Base-by-base conservation (phyloP, 2,329 filamentous ascomycete species). In the Biscogniauxia marginata region DNA sequence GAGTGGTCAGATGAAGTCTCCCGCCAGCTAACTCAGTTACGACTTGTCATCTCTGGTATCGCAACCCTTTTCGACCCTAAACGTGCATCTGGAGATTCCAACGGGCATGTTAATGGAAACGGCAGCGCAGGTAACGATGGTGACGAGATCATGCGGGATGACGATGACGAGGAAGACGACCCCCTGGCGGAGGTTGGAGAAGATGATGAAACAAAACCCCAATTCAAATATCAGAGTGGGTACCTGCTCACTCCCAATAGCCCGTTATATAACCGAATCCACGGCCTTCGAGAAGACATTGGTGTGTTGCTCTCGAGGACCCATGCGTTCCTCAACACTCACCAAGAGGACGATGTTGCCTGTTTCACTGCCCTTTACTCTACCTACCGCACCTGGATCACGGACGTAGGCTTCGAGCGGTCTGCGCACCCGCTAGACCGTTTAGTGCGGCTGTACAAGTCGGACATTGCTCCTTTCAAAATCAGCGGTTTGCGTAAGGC, bases 1-100 rank as follows among this genome's bases (percentile, higher is more conserved):
- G 93, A 97, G 67, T 99, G 95, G 95, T 97, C 93, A 0, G 95
- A 99, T 71, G 96, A 99, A 71, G 88, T 98, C 23, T 93, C 92
- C 1, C 82, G 95, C 54, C 91, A 96, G 63, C 81, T 99, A 55
- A 90, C 93, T 11, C 87, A 97, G 51, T 79, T 99, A 13, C 84
- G 93, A 24, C 81, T 99, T n/a, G 85, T 96, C 46, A 85, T 96
- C 22, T 96, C 93, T 3, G 95, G 95, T 52, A 87, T 96, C 56
- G 93, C 93, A 7, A 87, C 90, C 1, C 79, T 99, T 9, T 98
- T 99, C 69, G 91, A 97, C 67, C 87, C 91, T 1, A 83, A 85
- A 65, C 84, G 86, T 18, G 86, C 87, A 3, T 87, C 89, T 7
- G 80, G 82, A 23, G 73, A 81, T 52, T 68, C 71, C 13, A 70